These are phyloP conservation scores for Kregervanrija fluxuum DNA, from an alignment of 805 yeast species.

Conservation along the genomic window DNA sequence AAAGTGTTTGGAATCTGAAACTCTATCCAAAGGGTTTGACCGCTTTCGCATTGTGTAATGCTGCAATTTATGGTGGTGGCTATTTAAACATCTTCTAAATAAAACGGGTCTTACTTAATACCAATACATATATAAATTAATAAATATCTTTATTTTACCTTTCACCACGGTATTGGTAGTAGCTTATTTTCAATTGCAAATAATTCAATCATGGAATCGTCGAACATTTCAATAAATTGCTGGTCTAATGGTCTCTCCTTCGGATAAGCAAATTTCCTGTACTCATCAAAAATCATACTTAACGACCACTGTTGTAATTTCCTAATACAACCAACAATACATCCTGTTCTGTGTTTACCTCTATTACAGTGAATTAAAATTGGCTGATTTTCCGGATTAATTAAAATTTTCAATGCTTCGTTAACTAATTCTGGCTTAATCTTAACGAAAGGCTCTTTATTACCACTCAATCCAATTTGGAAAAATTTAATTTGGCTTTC, in stretches of 20 bases:
- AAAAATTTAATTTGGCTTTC: conserved; percentile 59
- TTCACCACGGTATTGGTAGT: conserved; percentile 64
- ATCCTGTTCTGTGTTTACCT: conserved; percentile 96
- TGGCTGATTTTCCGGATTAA: conserved; percentile 87
- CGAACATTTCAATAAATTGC: conserved; percentile 87
- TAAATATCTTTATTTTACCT: neutral
- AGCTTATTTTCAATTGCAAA: conserved; percentile 47
- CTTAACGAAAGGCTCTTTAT: conserved; percentile 89
- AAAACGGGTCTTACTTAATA: neutral
- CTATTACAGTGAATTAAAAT: conserved; percentile 89
- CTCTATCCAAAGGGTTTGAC: conserved; percentile 56
- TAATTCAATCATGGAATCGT: conserved; percentile 52
- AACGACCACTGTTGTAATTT: conserved; percentile 87
- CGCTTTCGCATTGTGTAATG: conserved; percentile 52
- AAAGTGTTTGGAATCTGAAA: conserved; percentile 47
- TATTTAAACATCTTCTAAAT: conserved; percentile 39
- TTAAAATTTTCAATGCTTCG: conserved; percentile 70
- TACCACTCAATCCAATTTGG: conserved; percentile 92
- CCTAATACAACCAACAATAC: conserved; percentile 88
- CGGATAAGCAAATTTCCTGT: conserved; percentile 89
- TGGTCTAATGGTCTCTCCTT: conserved; percentile 94
- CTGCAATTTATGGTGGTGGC: conserved; percentile 61
- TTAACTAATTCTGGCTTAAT: conserved; percentile 60
- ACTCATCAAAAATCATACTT: conserved; percentile 93
- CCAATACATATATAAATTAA: neutral